These are phyloP conservation scores for Metschnikowia peoriensis DNA, from an alignment of 805 yeast genomes.

Conservation along the genomic window DNA sequence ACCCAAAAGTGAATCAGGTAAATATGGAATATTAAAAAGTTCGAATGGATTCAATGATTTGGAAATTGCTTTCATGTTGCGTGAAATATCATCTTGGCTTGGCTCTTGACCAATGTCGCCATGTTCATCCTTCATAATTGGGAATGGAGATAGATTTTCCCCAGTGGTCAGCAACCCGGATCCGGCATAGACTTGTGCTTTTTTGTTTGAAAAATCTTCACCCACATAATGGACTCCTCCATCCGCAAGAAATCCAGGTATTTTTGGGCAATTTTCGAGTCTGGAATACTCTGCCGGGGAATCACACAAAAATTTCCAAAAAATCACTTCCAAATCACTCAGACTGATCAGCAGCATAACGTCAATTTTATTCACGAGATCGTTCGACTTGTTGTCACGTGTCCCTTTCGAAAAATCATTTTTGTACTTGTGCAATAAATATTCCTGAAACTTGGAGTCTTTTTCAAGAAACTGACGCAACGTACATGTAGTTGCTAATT, in stretches of 20 bases:
- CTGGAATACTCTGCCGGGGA: neutral
- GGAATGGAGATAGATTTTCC: neutral
- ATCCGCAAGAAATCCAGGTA: constrained; percentile 1
- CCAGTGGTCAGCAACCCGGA: neutral
- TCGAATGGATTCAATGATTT: constrained; percentile 50
- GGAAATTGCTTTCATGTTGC: neutral
- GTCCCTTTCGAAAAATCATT: neutral
- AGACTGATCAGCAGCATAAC: neutral
- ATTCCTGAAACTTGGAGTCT: constrained; percentile 44
- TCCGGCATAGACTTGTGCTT: constrained; percentile 2
- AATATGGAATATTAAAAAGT: constrained; percentile 50
- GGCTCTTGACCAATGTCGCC: neutral
- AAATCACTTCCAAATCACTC: constrained; percentile 35
- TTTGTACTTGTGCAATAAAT: constrained; percentile 16
- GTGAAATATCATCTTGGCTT: neutral
- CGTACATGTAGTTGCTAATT: constrained; percentile 50
- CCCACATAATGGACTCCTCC: constrained; percentile 5
- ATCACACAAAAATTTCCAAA: constrained; percentile 32
- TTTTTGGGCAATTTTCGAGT: constrained; percentile 7
- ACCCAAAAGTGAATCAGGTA: constrained; percentile 48
- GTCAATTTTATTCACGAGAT: neutral
- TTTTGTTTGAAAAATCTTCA: constrained; percentile 18
- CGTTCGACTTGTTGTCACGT: neutral
- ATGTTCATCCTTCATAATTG: neutral
- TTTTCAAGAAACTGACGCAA: constrained; percentile 59